A percentile compares a stretch with the other conserved stretches of the same genome.
Evolutionary conservation across 139 green algal species (phyloP).

Genomic region (Micractinium conductrix): DNA sequence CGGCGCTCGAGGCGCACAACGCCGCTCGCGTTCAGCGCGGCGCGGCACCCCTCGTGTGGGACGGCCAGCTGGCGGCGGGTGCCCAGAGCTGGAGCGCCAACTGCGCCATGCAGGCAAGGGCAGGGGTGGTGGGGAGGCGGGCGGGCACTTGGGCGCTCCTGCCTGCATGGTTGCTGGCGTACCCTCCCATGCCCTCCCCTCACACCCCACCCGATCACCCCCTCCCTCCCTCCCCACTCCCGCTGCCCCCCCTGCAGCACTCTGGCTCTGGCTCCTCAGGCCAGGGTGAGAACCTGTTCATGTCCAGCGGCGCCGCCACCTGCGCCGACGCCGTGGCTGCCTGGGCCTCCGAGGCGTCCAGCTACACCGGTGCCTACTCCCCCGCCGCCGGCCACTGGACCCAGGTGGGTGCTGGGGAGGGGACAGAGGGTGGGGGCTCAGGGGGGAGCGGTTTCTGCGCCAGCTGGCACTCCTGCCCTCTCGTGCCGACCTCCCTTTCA

Average conservation of each 20-base stretch:
- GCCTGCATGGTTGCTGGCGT: too few relatives aligned
- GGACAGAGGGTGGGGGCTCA: too few relatives aligned
- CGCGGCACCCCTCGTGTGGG: not conserved
- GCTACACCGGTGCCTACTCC: not conserved
- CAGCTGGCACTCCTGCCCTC: not conserved
- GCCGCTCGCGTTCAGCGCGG: not conserved
- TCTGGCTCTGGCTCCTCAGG: not conserved
- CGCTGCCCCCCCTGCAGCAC: constrained; percentile 19
- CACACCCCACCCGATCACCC: not conserved
- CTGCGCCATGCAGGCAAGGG: constrained; percentile 5
- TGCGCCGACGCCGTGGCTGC: not conserved
- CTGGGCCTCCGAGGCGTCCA: not conserved
- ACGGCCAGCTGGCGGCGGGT: not conserved
- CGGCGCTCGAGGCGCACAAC: not conserved
- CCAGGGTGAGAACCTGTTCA: constrained; percentile 3
- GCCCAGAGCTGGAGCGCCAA: not conserved
- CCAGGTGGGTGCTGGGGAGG: not conserved
- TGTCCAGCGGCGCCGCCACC: not conserved
- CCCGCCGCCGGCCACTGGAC: not conserved
- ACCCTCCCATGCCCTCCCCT: not conserved
- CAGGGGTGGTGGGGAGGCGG: not conserved
- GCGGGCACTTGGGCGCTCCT: too few relatives aligned
- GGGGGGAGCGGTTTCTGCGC: not conserved
- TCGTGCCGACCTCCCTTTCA: not conserved
- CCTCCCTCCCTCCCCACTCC: not conserved